Evolutionary conservation across 306 rosid genomes (phyloP).

Genomic region (Spatholobus suberectus): DNA sequence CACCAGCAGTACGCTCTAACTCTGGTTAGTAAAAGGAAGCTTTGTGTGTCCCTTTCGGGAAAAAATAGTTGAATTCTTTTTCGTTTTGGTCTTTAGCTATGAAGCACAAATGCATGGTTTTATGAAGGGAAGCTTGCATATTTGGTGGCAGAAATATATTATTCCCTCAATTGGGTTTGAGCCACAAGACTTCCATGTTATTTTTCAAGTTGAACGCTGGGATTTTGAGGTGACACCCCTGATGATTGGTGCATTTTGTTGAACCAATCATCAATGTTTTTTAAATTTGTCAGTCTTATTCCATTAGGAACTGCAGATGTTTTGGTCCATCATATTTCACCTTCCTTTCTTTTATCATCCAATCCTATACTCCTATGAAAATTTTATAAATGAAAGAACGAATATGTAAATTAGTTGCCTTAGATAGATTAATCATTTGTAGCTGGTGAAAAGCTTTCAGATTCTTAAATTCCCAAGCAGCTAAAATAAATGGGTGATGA

Average conservation of each 20-base stretch:
- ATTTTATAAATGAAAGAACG: background rate
- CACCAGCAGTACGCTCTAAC: background rate
- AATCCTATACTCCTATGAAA: background rate
- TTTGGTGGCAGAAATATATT: background rate
- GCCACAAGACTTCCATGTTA: background rate
- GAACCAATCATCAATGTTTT: background rate
- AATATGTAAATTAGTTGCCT: background rate
- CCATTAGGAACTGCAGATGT: background rate
- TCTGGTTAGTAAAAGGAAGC: background rate
- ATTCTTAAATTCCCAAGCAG: background rate
- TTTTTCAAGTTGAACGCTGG: background rate
- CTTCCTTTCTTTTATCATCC: background rate
- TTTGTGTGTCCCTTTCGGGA: background rate
- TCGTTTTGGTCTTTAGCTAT: background rate
- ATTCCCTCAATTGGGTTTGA: background rate
- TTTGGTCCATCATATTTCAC: background rate
- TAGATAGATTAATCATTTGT: constrained; percentile 11
- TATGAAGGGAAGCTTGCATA: constrained; percentile 6
- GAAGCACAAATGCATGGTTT: constrained; percentile 21
- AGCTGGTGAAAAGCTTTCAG: background rate
- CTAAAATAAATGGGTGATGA: constrained; percentile 11
- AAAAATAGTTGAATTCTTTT: background rate
- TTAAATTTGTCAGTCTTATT: background rate
- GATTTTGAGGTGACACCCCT: background rate
- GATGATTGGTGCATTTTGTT: background rate